A percentile compares a stretch with the other conserved stretches of the same genome.
phyloP scores from a whole-genome alignment of 176 grass and related monocot genomes.

The Oryza rufipogon region DNA sequence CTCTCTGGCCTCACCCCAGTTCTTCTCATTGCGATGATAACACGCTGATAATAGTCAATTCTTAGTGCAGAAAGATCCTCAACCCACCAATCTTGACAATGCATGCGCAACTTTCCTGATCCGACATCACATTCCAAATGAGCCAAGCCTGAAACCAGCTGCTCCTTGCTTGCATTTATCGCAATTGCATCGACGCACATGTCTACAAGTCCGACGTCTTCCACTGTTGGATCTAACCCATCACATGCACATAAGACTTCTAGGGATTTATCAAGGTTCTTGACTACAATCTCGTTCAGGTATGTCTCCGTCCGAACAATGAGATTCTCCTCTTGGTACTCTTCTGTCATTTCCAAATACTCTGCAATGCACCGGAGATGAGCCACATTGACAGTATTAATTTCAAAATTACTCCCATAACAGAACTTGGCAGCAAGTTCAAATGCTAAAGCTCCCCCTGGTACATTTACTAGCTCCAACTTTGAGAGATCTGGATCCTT shows the following conservation, averaged over 20 bases:
- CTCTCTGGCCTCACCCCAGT: constrained; percentile 67
- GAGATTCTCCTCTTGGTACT: constrained; percentile 69
- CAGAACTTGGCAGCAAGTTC: constrained; percentile 83
- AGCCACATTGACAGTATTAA: constrained; percentile 65
- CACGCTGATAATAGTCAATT: constrained; percentile 76
- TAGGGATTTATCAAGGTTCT: constrained; percentile 65
- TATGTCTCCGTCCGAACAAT: constrained; percentile 64
- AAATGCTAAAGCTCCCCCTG: constrained; percentile 79
- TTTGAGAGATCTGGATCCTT: constrained; percentile 47
- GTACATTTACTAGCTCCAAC: constrained; percentile 69
- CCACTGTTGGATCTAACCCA: constrained; percentile 56
- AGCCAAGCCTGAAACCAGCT: constrained; percentile 51
- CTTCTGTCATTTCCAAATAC: constrained; percentile 90
- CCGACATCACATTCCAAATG: constrained; percentile 56
- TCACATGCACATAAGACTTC: constrained; percentile 69
- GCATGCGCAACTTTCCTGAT: constrained; percentile 44
- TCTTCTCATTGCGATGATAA: constrained; percentile 73
- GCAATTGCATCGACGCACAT: constrained; percentile 79
- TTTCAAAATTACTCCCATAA: constrained; percentile 78
- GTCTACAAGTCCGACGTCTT: constrained; percentile 62
- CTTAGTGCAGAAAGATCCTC: constrained; percentile 76
- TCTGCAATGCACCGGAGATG: constrained; percentile 73
- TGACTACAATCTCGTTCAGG: constrained; percentile 60
- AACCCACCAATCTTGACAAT: constrained; percentile 82
- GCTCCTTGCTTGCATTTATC: constrained; percentile 64